Conservation (phyloP, 192 early-diverging fungal species). For the Entomortierella chlamydospora region DNA sequence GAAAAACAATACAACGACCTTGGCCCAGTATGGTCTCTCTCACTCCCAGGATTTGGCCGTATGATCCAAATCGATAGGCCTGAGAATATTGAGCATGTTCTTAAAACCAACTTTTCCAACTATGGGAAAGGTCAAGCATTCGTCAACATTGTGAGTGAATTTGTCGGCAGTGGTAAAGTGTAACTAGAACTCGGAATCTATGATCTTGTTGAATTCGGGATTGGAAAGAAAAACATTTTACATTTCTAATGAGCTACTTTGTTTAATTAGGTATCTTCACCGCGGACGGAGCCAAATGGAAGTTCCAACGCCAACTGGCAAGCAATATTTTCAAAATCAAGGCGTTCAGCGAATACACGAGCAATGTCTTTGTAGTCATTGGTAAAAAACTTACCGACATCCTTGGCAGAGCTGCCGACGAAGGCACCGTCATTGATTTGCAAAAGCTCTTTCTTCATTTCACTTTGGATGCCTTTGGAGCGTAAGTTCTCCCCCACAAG, state of each 20-base stretch:
- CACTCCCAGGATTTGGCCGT: conserved; percentile 14
- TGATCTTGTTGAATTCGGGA: background rate
- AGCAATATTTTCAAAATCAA: conserved; percentile 9
- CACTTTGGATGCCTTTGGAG: conserved; percentile 29
- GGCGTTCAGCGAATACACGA: conserved; percentile 22
- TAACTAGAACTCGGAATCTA: background rate
- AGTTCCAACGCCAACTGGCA: background rate
- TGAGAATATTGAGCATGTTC: conserved; percentile 14
- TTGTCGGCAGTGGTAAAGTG: conserved; percentile 7
- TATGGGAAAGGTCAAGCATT: background rate
- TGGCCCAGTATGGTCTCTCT: conserved; percentile 23
- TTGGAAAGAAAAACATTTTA: too few species aligned
- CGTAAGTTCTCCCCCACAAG: conserved; percentile 2
- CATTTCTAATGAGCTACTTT: background rate
- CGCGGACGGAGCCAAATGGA: conserved; percentile 16
- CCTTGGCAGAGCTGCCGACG: conserved; percentile 13
- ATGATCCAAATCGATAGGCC: conserved; percentile 11
- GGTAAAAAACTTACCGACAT: conserved; percentile 8
- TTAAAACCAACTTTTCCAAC: conserved; percentile 6
- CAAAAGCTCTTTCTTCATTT: conserved; percentile 49
- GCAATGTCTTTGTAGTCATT: conserved; percentile 13
- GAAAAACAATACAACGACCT: conserved; percentile 23
- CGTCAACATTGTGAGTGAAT: background rate
- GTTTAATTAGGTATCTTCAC: conserved; percentile 3
- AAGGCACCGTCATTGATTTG: conserved; percentile 44